Conservation (phyloP, 306 rosid genomes). For the Fragaria iinumae region DNA sequence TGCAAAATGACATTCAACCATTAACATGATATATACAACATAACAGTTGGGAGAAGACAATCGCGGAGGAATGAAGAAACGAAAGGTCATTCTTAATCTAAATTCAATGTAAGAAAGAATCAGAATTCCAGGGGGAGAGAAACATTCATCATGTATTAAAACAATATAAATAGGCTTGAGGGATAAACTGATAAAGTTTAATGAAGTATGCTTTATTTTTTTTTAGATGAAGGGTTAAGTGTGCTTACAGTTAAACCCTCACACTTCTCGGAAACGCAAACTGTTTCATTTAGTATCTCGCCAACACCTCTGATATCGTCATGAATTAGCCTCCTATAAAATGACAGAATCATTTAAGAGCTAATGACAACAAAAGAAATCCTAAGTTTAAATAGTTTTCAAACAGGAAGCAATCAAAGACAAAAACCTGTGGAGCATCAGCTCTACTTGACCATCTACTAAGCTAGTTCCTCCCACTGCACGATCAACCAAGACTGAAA, state of each 20-base stretch:
- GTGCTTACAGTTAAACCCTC: constrained; percentile 67
- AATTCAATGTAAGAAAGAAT: background rate
- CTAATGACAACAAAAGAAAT: constrained; percentile 10
- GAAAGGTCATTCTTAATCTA: background rate
- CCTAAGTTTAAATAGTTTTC: background rate
- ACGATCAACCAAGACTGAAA: constrained; percentile 43
- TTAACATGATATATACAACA: background rate
- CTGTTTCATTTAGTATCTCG: constrained; percentile 77
- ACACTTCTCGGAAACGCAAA: constrained; percentile 58
- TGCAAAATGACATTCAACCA: constrained; percentile 24
- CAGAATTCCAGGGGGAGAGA: background rate
- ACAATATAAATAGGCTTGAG: background rate
- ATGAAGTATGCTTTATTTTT: constrained; percentile 26
- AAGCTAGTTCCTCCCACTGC: constrained; percentile 44
- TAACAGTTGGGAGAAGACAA: constrained; percentile 1
- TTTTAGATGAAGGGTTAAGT: background rate
- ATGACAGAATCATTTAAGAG: constrained; percentile 17
- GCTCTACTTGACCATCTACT: constrained; percentile 45
- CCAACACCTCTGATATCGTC: constrained; percentile 85
- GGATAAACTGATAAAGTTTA: constrained; percentile 6
- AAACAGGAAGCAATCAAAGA: background rate
- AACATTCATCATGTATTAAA: background rate
- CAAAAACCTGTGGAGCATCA: constrained; percentile 48
- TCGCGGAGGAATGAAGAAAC: background rate
- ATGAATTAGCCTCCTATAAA: constrained; percentile 57